Base-by-base conservation (phyloP, 805 yeast species). In the Zygoascus biomembranicola region DNA sequence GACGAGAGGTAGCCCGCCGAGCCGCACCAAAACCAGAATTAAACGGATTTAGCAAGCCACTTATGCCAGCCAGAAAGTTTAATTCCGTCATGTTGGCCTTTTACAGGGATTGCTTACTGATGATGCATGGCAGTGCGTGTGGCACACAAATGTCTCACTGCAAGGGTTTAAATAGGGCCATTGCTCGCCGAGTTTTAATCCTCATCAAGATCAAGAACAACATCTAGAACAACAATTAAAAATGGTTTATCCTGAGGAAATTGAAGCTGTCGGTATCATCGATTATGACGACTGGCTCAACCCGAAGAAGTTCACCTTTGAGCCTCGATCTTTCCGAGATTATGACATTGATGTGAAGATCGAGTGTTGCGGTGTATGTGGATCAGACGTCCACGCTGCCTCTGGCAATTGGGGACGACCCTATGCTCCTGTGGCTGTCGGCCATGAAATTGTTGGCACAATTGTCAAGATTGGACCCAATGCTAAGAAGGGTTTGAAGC, bases 311-410 rank as follows among this genome's bases (percentile, higher is more conserved):
- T 35, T 35, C 39, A 35, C 5, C 16, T 35, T 5, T 8, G 16
- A 35, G 39, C 39, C 39, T 5, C 39, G 39, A 35, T 35, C 23
- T 43, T 20, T 49, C 16, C 52, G 43, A 39, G 47, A 39, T 19
- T 19, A 53, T 70, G 66, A 62, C 75, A 57, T 74, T 70, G 43
- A 57, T 52, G 49, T 68, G 59, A 54, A 57, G 18, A 57, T 61
- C 26, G 43, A 47, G 42, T 62, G 52, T 49, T 53, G 60, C 49
- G 72, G 72, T 6, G 67, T 82, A 16, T 81, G 87, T 66, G 85
- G 83, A 41, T 73, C 79, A 26, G 87, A 81, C 59, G 69, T 76
- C 52, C 85, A 81, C 62, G 69, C 77, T 32, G 69, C 72, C 45
- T 65, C 66, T 28, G 81, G 77, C 28, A 76, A 75, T 35, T 82